A percentile compares a stretch with the other conserved stretches of the same genome.
phyloP scores from a whole-genome alignment of 192 early-diverging fungal genomes.

The Phycomyces blakesleeanus region DNA sequence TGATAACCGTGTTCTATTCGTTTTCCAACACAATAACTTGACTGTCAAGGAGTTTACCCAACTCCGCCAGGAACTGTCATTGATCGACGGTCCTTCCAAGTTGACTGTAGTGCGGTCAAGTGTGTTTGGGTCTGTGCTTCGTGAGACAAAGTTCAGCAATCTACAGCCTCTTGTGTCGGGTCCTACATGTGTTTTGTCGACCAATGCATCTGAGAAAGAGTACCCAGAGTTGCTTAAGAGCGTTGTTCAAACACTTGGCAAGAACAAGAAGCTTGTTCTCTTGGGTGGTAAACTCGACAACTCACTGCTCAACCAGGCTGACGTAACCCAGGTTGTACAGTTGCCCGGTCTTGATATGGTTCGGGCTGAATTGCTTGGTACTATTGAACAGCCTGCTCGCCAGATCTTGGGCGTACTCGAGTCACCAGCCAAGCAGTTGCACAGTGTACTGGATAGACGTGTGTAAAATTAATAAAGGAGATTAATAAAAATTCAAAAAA shows the following conservation, averaged over 20 bases:
- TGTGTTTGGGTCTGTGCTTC: slow-evolving; percentile 44
- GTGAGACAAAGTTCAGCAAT: slow-evolving; percentile 43
- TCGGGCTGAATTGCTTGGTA: slow-evolving; percentile 42
- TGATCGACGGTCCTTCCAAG: slow-evolving; percentile 19
- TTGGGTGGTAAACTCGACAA: slow-evolving; percentile 56
- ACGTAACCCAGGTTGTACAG: slow-evolving; percentile 42
- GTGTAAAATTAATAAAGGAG: slow-evolving; percentile 4
- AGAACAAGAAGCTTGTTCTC: slow-evolving; percentile 52
- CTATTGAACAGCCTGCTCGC: slow-evolving; percentile 43
- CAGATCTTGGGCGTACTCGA: slow-evolving; percentile 36
- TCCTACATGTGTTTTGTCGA: slow-evolving; percentile 49
- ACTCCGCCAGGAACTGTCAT: slow-evolving; percentile 42
- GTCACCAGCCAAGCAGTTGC: slow-evolving; percentile 30
- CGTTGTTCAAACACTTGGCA: slow-evolving; percentile 38
- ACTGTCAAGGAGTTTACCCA: slow-evolving; percentile 47
- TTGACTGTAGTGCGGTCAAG: slow-evolving; percentile 45
- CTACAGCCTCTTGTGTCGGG: slow-evolving; percentile 46
- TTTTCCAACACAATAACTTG: slow-evolving; percentile 61
- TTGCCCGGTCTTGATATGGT: slow-evolving; percentile 47
- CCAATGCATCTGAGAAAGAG: slow-evolving; percentile 39
- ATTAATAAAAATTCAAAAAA: background rate
- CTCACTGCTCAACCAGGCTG: slow-evolving; percentile 45
- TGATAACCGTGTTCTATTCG: slow-evolving; percentile 48
- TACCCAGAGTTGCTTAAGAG: slow-evolving; percentile 37
- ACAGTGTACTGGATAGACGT: slow-evolving; percentile 35